Base-by-base conservation (phyloP, 2,329 filamentous ascomycete species). In the Aspergillaceae sp. region DNA sequence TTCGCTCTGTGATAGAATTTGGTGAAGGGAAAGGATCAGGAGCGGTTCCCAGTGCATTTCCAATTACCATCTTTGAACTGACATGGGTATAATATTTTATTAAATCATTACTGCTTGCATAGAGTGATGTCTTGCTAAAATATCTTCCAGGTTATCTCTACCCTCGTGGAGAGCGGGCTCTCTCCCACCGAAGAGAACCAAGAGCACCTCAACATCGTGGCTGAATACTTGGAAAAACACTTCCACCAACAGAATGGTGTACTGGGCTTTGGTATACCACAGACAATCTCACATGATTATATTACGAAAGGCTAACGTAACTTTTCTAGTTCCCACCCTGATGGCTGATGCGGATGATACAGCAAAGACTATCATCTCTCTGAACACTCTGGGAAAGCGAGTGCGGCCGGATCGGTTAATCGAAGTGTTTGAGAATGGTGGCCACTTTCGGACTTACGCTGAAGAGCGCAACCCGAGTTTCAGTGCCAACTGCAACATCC, bases 1-100 rank as follows among this genome's bases (percentile, higher is more conserved):
- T 69, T 4, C 52, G 50, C 3, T 38, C 47, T 26, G 57, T 58
- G 1, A 38, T 56, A 5, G 34, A 37, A 28, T 10, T 33, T 32
- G 51, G 51, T 1, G 50, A 42, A 4, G 59, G 58, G 1, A 46
- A 42, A 7, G 37, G 41, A 5, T 44, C 34, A 3, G 48, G 50
- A 28, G 52, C 52, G 30, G 52, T 63, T 3, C 59, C 60, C 1
- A 58, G 57, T 34, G 55, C 57, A 4, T 65, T 55, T 48, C 63
- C 63, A 5, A 55, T 54, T 1, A 54, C 48, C 2, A 46, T 55
- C 9, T 65, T 65, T 37, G 62, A 59, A 46, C 38, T 54, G 27
- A 51, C 49, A n/a, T 66, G 55, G 62, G 47, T 51, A 32, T 35
- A 46, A 4, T 45, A 54, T 58, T 45, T 35, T 26, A 29, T 37